These are phyloP conservation scores for Geosmithia putterillii DNA, from an alignment of 2,329 filamentous ascomycete genomes.

Conservation along the genomic window DNA sequence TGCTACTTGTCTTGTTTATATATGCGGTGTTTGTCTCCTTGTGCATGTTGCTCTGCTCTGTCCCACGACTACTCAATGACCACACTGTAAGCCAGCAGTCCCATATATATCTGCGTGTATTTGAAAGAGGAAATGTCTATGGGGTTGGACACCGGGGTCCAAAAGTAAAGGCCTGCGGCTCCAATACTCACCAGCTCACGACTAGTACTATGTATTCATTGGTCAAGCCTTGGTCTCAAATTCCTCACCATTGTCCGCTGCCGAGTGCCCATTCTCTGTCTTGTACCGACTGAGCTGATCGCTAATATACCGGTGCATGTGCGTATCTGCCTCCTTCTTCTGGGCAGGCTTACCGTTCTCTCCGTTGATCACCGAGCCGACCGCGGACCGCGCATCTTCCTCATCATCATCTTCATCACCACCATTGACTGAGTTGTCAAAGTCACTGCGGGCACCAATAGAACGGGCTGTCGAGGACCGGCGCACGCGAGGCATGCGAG, in stretches of 20 bases:
- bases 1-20: not conserved
- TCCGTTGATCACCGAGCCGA: slow-evolving; percentile 14
- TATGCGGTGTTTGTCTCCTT: too few relatives aligned
- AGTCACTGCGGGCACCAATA: slow-evolving; percentile 76
- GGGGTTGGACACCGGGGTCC: too few relatives aligned
- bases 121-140: too few relatives aligned
- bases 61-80: too few relatives aligned
- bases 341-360: slow-evolving; percentile 33
- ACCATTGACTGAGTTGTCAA: slow-evolving; percentile 38
- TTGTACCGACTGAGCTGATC: slow-evolving; percentile 66
- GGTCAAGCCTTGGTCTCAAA: slow-evolving; percentile 27
- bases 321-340: slow-evolving; percentile 46
- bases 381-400: slow-evolving; percentile 20
- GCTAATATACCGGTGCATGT: slow-evolving; percentile 70
- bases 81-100: too few relatives aligned
- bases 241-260: slow-evolving; percentile 17
- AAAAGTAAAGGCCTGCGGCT: too few relatives aligned
- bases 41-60: too few relatives aligned
- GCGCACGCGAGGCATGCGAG: slow-evolving; percentile 44
- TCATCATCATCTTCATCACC: slow-evolving; percentile 33
- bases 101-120: too few relatives aligned
- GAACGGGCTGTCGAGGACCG: slow-evolving; percentile 74
- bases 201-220: not conserved
- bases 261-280: slow-evolving; percentile 13
- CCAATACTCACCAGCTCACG: not conserved